Base-by-base conservation (phyloP, 768 basidiomycete genomes). In the Holtermanniella nyarrowii region DNA sequence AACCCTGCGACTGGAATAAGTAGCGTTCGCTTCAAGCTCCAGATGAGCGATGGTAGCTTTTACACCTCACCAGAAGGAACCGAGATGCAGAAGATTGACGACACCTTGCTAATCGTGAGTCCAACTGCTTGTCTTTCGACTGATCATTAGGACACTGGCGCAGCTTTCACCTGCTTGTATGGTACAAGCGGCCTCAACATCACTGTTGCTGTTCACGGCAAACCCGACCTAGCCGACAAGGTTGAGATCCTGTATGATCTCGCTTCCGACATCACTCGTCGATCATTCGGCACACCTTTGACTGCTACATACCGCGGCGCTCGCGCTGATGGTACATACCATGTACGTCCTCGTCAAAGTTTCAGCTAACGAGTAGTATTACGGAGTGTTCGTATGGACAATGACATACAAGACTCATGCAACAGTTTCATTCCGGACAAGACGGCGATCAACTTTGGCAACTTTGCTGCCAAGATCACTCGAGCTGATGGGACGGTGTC, bases 31-130 rank as follows among this genome's bases (percentile, higher is more conserved):
- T 26, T 46, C 37, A 16, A 23, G 16, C 44, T 51, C 20, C 18
- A n/a, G 20, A 39, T 51, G 50, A 44, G 45, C 27, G 44, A 45
- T 23, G 42, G 42, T 3, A 11, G 20, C 7, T 3, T 39, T 13
- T 44, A 51, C 44, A n/a, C 43, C 16, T 26, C 42, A 13, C n/a
- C 43, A 22, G 50, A 37, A 23, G 43, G 26, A 5, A 5, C 42
- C 25, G 49, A 50, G 44, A 50, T 11, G 23, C 18, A 26, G 13
- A 16, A 21, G 11, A 23, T 50, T 4, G 49, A 50, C 11, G 49
- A 50, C 12, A 31, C 42, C 1, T 31, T 50, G 24, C 22, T 21
- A n/a, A 50, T 50, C 31, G 49, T 50, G 11, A 25, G 49, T 44
- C 25, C n/a, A n/a, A n/a, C n/a, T n/a, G n/a, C n/a, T n/a, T n/a